Percentiles rank a stretch among this genome's conserved stretches.
phyloP scores from a whole-genome alignment of 2,329 filamentous ascomycete genomes.

The Aureobasidium sp. region DNA sequence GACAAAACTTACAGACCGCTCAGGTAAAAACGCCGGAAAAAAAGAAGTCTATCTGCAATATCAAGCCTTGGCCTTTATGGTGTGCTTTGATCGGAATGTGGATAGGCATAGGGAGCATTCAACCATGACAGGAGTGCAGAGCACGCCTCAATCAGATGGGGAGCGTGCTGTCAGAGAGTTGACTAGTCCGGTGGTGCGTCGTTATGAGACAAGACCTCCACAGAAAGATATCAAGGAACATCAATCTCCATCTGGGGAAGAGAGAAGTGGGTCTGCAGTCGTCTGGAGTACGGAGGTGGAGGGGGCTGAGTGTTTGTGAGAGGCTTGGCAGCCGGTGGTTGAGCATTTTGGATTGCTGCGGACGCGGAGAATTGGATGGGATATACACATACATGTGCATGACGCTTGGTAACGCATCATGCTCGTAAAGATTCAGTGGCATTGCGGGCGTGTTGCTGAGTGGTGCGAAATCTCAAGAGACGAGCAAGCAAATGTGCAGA shows the following conservation, averaged over 20 bases:
- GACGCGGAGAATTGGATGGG: background rate
- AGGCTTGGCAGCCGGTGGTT: slow-evolving; percentile 5
- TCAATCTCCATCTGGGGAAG: background rate
- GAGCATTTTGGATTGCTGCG: background rate
- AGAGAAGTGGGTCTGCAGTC: slow-evolving; percentile 1
- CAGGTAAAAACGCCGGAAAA: background rate
- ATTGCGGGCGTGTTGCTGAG: background rate
- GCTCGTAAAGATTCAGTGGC: background rate
- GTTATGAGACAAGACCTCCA: slow-evolving; percentile 2
- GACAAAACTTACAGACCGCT: slow-evolving; percentile 4
- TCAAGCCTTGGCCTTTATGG: slow-evolving; percentile 2
- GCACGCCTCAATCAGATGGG: background rate
- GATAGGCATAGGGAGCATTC: background rate
- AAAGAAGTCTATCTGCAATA: background rate
- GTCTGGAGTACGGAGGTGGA: background rate
- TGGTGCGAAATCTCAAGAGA: background rate
- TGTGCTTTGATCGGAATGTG: slow-evolving; percentile 4
- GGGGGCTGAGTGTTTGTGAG: slow-evolving; percentile 7
- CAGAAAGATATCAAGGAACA: background rate
- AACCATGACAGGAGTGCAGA: background rate
- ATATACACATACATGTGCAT: background rate
- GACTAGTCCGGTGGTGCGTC: background rate
- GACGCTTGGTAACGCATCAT: background rate
- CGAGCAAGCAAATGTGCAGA: background rate
- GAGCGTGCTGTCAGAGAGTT: background rate